These are phyloP conservation scores for Curvularia spicifera DNA, from an alignment of 2,329 filamentous ascomycete species.

Conservation along the genomic window DNA sequence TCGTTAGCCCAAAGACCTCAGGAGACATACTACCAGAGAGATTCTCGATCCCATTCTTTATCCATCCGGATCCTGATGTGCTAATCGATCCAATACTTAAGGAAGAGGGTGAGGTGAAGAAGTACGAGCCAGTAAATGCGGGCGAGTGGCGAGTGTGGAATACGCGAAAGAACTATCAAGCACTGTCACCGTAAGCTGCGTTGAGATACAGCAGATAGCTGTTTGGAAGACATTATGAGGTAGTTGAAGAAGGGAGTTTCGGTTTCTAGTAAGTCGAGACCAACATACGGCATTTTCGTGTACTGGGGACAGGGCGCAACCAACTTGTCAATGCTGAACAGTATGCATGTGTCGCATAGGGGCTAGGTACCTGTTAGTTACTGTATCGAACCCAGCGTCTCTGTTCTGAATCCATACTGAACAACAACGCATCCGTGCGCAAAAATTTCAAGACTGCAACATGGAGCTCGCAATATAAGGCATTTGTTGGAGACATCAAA, in stretches of 20 bases:
- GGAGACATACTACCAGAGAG: slow-evolving; percentile 39
- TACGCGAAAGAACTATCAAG: slow-evolving; percentile 36
- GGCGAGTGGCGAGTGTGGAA: slow-evolving; percentile 47
- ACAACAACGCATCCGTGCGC: too few species aligned
- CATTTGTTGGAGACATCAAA: neutral
- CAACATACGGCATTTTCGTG: neutral
- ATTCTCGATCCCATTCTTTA: slow-evolving; percentile 51
- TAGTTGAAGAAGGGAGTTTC: neutral
- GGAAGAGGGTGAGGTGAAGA: slow-evolving; percentile 42
- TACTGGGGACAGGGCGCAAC: neutral
- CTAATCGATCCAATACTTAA: slow-evolving; percentile 46
- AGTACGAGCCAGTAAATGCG: slow-evolving; percentile 48
- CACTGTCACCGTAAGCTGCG: neutral
- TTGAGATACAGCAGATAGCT: neutral
- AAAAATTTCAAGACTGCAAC: neutral
- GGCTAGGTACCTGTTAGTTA: too few species aligned
- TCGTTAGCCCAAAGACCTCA: slow-evolving; percentile 40
- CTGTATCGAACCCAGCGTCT: too few species aligned
- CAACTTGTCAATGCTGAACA: neutral
- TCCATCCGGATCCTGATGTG: slow-evolving; percentile 46
- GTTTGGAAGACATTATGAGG: neutral
- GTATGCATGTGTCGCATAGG: neutral
- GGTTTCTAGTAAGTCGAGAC: neutral
- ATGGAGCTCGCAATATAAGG: neutral
- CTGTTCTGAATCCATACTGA: too few species aligned